Conservation (phyloP, 257 asterid species). For the Lycium ferocissimum region DNA sequence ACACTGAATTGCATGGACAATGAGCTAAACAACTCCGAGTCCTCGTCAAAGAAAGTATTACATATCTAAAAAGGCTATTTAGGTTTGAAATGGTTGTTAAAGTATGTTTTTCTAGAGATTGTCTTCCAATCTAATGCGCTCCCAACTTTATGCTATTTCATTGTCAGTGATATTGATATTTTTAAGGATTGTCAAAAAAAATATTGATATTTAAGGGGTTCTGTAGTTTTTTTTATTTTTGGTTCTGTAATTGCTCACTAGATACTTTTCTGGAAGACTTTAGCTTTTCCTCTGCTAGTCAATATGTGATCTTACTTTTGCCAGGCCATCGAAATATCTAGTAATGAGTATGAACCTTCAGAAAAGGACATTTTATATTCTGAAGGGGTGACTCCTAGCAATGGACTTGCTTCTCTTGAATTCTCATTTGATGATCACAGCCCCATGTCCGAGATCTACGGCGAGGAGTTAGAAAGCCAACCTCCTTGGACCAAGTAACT, state of each 20-base stretch:
- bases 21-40: background rate
- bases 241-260: background rate
- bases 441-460: conserved; percentile 43
- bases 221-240: background rate
- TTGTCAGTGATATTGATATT: conserved; percentile 3
- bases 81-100: conserved; percentile 1
- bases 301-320: conserved; percentile 26
- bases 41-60: conserved; percentile 2
- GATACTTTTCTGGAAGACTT: conserved; percentile 1
- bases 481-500: conserved; percentile 54
- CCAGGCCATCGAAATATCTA: conserved; percentile 68
- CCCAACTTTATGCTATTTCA: background rate
- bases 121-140: background rate
- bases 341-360: conserved; percentile 66
- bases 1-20: conserved; percentile 9
- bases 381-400: conserved; percentile 63
- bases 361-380: conserved; percentile 63
- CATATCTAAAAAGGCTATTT: conserved; percentile 16
- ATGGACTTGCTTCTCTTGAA: conserved; percentile 60
- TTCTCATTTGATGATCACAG: conserved; percentile 57
- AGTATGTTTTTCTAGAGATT: background rate
- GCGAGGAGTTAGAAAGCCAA: conserved; percentile 41
- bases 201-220: conserved; percentile 17
- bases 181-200: no score
- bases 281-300: background rate